These are phyloP conservation scores for Hysterangium stoloniferum DNA, from an alignment of 768 basidiomycete species.

Conservation along the genomic window DNA sequence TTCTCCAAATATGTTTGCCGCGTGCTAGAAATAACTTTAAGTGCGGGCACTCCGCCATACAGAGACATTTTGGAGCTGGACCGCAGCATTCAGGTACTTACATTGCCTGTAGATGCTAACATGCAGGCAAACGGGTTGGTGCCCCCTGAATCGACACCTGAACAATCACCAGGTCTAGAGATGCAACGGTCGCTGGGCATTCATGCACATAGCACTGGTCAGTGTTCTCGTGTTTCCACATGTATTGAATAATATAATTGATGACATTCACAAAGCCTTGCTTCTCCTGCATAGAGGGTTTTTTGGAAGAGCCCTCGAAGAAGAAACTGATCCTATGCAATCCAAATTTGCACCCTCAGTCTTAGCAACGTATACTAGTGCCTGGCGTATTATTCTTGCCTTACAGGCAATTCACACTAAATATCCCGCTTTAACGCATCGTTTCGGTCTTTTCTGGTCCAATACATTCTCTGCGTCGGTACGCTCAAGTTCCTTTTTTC, in stretches of 20 bases:
- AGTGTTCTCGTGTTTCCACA: neutral
- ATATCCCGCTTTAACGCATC: constrained; percentile 34
- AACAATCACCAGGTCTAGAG: constrained; percentile 1
- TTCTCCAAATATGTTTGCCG: constrained; percentile 41
- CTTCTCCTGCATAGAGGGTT: constrained; percentile 67
- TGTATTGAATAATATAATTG: neutral
- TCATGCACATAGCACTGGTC: neutral
- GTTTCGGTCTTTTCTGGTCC: constrained; percentile 56
- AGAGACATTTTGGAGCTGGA: constrained; percentile 57
- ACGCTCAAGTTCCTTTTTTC: constrained; percentile 19
- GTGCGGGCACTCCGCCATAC: constrained; percentile 55
- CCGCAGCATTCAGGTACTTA: constrained; percentile 29
- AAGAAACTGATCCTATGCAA: constrained; percentile 41
- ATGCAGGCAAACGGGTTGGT: neutral
- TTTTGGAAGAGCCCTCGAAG: constrained; percentile 64
- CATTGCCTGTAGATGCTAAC: neutral
- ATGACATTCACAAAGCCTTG: constrained; percentile 35
- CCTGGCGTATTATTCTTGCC: constrained; percentile 54
- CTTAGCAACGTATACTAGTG: constrained; percentile 63
- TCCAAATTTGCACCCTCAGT: constrained; percentile 65
- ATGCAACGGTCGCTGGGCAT: constrained; percentile 6
- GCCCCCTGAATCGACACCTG: neutral
- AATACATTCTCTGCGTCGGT: constrained; percentile 59
- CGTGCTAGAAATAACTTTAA: constrained; percentile 62
- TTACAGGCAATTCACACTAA: constrained; percentile 36